phyloP scores from a whole-genome alignment of 805 yeast genomes.

The Saccharomyces mikatae region DNA sequence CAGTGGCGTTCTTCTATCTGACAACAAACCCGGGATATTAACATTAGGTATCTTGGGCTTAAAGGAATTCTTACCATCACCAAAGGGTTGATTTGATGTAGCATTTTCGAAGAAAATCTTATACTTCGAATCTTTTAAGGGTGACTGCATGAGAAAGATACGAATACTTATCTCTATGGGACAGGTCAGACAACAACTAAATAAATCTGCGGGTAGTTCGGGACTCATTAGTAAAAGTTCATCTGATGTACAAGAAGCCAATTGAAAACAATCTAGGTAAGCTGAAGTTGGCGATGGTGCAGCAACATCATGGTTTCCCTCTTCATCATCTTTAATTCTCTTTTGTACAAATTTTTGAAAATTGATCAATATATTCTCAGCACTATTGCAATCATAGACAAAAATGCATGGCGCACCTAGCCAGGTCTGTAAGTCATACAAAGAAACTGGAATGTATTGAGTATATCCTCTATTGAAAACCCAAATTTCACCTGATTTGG shows the following conservation, averaged over 20 bases:
- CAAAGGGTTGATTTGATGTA: constrained; percentile 13
- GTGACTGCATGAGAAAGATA: constrained; percentile 84
- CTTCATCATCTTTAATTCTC: constrained; percentile 78
- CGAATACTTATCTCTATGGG: constrained; percentile 90
- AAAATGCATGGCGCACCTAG: constrained; percentile 94
- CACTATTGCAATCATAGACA: constrained; percentile 89
- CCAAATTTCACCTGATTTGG: constrained; percentile 95
- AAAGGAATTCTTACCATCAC: constrained; percentile 13
- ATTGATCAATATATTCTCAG: constrained; percentile 86
- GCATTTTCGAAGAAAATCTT: constrained; percentile 33
- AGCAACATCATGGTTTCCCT: constrained; percentile 37
- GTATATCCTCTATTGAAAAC: constrained; percentile 95
- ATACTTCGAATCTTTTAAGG: constrained; percentile 41
- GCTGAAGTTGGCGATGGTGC: constrained; percentile 39
- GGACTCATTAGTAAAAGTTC: constrained; percentile 90
- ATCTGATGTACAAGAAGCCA: constrained; percentile 85
- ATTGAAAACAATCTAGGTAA: constrained; percentile 80
- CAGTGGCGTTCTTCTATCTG: constrained; percentile 89
- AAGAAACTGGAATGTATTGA: constrained; percentile 90
- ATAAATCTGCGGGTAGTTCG: constrained; percentile 88
- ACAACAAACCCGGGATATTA: constrained; percentile 78
- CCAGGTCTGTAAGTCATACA: constrained; percentile 96
- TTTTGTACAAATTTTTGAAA: constrained; percentile 86
- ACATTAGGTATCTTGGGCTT: constrained; percentile 34
- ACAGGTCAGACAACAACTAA: constrained; percentile 90